Evolutionary conservation across 2,329 filamentous ascomycete genomes (phyloP).

Genomic region (Diaporthe australafricana): DNA sequence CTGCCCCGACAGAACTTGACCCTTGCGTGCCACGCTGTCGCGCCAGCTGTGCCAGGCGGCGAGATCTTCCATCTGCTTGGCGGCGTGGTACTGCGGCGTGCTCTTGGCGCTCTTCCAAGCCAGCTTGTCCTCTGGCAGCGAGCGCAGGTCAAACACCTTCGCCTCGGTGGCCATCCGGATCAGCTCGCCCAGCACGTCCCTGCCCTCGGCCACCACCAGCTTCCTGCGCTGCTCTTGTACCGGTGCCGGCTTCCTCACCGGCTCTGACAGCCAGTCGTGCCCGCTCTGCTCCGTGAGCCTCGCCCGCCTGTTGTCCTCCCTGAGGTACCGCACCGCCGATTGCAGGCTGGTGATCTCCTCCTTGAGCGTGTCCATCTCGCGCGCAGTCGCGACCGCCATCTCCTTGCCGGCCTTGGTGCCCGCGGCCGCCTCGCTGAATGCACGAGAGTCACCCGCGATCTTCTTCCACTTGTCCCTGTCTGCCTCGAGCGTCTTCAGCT

Average conservation of each 20-base stretch:
- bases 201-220: constrained; percentile 70
- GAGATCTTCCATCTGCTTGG: constrained; percentile 73
- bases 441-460: constrained; percentile 71
- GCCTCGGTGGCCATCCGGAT: constrained; percentile 69
- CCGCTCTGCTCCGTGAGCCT: constrained; percentile 66
- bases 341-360: constrained; percentile 74
- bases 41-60: constrained; percentile 71
- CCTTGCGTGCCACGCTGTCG: constrained; percentile 65
- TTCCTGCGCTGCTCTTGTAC: constrained; percentile 60
- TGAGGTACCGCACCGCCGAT: constrained; percentile 74
- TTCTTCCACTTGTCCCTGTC: constrained; percentile 80
- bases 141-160: constrained; percentile 69
- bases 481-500: constrained; percentile 72
- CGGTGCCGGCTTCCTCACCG: constrained; percentile 61
- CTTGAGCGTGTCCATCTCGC: constrained; percentile 79
- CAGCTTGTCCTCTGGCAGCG: constrained; percentile 68
- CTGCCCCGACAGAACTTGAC: constrained; percentile 50
- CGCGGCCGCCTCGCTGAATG: constrained; percentile 62
- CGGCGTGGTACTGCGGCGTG: constrained; percentile 75
- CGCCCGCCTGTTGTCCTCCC: constrained; percentile 74
- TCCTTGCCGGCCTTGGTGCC: constrained; percentile 69
- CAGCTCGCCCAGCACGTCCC: constrained; percentile 73
- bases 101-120: constrained; percentile 74
- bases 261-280: constrained; percentile 73
- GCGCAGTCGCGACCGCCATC: constrained; percentile 75